Evolutionary conservation across 805 yeast genomes (phyloP).

Genomic region (Wickerhamiella occidentalis): DNA sequence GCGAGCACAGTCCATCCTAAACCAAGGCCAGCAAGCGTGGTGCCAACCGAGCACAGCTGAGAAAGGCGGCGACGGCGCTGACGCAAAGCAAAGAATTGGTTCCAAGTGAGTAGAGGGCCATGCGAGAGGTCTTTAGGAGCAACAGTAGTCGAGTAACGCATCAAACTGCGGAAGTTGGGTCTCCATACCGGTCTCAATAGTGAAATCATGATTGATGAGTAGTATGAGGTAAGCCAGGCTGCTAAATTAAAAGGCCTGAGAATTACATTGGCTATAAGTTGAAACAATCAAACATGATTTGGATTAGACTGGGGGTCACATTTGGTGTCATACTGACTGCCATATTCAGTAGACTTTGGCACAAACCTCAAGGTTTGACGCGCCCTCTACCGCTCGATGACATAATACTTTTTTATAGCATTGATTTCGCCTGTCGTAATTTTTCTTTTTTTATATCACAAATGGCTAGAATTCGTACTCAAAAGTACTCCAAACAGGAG

Average conservation of each 20-base stretch:
- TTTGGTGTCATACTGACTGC: too few relatives aligned
- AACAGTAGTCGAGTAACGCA: conserved; percentile 1
- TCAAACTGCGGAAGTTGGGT: not conserved
- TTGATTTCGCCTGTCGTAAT: too few relatives aligned
- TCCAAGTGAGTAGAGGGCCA: conserved; percentile 40
- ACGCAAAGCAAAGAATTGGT: conserved; percentile 62
- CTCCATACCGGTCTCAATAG: not conserved
- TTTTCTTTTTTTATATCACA: not conserved
- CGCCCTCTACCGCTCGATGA: too few relatives aligned
- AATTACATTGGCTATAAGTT: too few relatives aligned
- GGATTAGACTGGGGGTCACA: too few relatives aligned
- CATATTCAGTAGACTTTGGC: too few relatives aligned
- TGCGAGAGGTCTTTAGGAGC: conserved; percentile 3
- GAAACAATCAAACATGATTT: too few relatives aligned
- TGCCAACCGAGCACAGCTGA: conserved; percentile 49
- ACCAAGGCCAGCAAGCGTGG: conserved; percentile 54
- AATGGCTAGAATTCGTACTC: conserved; percentile 9
- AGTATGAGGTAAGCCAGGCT: not conserved
- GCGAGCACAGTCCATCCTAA: conserved; percentile 67
- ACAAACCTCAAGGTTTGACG: too few relatives aligned
- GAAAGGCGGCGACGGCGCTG: conserved; percentile 64
- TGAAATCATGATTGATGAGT: conserved; percentile 5
- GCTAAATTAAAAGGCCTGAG: not conserved
- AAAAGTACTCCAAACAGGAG: conserved; percentile 20
- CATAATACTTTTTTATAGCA: not conserved